Conservation (phyloP, 2,329 filamentous ascomycete species). For the Colletotrichum eremochloae region DNA sequence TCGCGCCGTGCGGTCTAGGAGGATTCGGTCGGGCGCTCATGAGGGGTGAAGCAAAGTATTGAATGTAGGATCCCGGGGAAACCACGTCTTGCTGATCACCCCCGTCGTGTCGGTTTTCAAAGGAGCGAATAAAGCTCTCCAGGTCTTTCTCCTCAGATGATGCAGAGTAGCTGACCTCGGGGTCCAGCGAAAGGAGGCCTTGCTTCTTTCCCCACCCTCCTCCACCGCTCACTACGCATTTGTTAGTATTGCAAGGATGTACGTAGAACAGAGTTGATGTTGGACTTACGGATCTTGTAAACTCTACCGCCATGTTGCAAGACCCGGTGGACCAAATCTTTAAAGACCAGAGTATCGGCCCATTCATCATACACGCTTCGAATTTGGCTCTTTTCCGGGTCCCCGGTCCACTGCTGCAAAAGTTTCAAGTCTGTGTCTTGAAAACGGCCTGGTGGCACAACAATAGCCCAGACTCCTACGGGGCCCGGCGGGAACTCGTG, state of each 20-base stretch:
- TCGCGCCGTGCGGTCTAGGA: slow-evolving; percentile 32
- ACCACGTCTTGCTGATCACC: slow-evolving; percentile 67
- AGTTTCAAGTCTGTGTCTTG: slow-evolving; percentile 25
- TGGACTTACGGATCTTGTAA: slow-evolving; percentile 60
- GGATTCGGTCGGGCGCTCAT: slow-evolving; percentile 28
- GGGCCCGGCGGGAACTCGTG: slow-evolving; percentile 55
- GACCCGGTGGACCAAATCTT: slow-evolving; percentile 24
- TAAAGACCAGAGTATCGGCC: slow-evolving; percentile 32
- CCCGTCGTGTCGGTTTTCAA: slow-evolving; percentile 45
- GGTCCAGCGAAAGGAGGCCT: slow-evolving; percentile 83
- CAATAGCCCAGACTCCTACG: slow-evolving; percentile 80
- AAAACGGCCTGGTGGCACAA: slow-evolving; percentile 62
- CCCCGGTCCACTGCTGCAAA: slow-evolving; percentile 16
- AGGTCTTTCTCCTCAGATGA: slow-evolving; percentile 64
- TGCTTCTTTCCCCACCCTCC: slow-evolving; percentile 88
- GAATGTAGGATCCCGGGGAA: slow-evolving; percentile 73
- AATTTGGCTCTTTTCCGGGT: background rate
- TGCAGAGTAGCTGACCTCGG: slow-evolving; percentile 68
- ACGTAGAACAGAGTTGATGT: background rate
- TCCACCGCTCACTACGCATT: slow-evolving; percentile 76
- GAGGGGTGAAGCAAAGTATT: slow-evolving; percentile 70
- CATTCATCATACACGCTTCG: slow-evolving; percentile 31
- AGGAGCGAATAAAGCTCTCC: slow-evolving; percentile 62
- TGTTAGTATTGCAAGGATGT: slow-evolving; percentile 22
- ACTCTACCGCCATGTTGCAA: slow-evolving; percentile 52